phyloP scores from a whole-genome alignment of 805 yeast species.

The Metschnikowia shivogae region DNA sequence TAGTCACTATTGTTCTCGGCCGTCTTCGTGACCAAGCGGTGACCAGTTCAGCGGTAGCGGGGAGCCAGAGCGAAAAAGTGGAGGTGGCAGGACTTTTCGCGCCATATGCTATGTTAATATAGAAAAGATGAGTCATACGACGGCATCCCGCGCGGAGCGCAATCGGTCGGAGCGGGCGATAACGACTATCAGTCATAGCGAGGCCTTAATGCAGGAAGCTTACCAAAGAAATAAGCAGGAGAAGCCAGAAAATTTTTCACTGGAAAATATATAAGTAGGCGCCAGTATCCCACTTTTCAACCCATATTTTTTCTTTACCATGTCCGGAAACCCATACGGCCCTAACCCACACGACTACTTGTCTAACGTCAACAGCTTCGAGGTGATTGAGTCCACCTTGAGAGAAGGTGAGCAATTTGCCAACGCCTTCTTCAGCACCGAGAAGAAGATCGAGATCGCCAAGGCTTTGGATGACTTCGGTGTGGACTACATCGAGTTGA shows the following conservation, averaged over 20 bases:
- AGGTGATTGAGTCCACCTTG: conserved; percentile 53
- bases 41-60: neutral
- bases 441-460: conserved; percentile 54
- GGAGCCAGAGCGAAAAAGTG: neutral
- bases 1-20: too few species aligned
- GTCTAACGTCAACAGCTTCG: conserved; percentile 51
- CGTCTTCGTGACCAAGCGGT: neutral
- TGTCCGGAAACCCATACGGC: conserved; percentile 48
- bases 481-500: conserved; percentile 56
- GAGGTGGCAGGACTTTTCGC: neutral
- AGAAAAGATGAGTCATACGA: conserved; percentile 13
- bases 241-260: conserved; percentile 15
- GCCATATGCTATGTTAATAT: conserved; percentile 9
- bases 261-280: conserved; percentile 11
- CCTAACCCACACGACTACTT: conserved; percentile 56
- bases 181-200: conserved; percentile 17
- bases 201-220: conserved; percentile 14
- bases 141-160: conserved; percentile 12
- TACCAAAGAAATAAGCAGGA: conserved; percentile 8
- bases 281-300: neutral
- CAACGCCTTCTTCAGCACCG: conserved; percentile 55
- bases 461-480: conserved; percentile 60
- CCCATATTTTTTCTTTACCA: conserved; percentile 1
- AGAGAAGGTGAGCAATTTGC: conserved; percentile 66
- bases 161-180: conserved; percentile 11